Conservation (phyloP, 768 basidiomycete genomes). For the Suillus ampliporus region DNA sequence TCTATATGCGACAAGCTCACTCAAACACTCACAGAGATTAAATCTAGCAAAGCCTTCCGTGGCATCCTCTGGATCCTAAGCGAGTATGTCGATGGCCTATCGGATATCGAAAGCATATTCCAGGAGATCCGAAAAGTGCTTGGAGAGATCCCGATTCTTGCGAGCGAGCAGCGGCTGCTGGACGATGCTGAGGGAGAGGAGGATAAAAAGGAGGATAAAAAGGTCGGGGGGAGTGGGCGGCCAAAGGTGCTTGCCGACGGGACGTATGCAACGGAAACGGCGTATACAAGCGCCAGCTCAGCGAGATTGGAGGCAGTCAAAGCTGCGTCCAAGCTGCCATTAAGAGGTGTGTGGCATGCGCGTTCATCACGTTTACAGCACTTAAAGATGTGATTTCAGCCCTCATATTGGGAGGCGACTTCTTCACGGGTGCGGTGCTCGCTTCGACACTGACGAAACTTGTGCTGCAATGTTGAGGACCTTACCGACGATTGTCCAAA, state of each 20-base stretch:
- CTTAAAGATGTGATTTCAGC: conserved; percentile 45
- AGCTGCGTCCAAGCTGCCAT: conserved; percentile 86
- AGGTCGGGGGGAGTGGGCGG: conserved; percentile 53
- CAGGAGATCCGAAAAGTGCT: conserved; percentile 82
- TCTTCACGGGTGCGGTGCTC: conserved; percentile 94
- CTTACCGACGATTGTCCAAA: conserved; percentile 55
- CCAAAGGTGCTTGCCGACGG: conserved; percentile 93
- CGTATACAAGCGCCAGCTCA: conserved; percentile 68
- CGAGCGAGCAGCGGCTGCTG: conserved; percentile 82
- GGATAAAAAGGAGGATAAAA: conserved; percentile 39
- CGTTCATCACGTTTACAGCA: not conserved
- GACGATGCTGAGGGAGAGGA: conserved; percentile 71
- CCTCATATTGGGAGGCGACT: conserved; percentile 92
- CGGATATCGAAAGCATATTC: conserved; percentile 77
- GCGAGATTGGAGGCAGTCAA: conserved; percentile 82
- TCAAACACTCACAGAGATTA: conserved; percentile 82
- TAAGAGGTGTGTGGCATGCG: conserved; percentile 61
- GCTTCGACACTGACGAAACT: conserved; percentile 90
- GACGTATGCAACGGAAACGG: conserved; percentile 97
- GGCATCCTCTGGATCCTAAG: conserved; percentile 98
- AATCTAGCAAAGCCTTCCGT: conserved; percentile 97
- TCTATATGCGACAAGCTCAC: conserved; percentile 88
- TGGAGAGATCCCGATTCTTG: conserved; percentile 97
- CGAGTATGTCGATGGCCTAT: conserved; percentile 78
- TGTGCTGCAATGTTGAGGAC: conserved; percentile 72